Conservation (phyloP, 2,329 filamentous ascomycete genomes). For the Pseudocercospora eumusae region DNA sequence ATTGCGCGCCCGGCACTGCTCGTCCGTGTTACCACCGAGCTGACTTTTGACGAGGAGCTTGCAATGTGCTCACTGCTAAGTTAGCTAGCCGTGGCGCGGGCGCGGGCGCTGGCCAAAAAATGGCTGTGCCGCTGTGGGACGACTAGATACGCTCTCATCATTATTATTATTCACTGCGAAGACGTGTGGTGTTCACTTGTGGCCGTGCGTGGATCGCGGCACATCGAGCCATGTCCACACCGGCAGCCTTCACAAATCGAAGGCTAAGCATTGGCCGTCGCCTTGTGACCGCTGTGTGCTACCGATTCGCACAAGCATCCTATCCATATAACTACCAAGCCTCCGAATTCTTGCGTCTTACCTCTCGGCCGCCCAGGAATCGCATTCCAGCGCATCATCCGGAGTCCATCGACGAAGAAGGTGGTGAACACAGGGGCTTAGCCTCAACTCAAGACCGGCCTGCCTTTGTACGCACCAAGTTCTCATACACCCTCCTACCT, state of each 20-base stretch:
- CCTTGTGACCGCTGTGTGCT: neutral
- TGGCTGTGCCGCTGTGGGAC: too few relatives aligned
- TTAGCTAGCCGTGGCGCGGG: constrained; percentile 1
- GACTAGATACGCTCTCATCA: neutral
- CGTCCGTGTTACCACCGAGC: constrained; percentile 5
- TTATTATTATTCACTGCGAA: neutral
- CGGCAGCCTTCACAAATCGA: neutral
- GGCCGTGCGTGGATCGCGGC: neutral
- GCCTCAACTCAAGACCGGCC: neutral
- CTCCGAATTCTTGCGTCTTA: constrained; percentile 11
- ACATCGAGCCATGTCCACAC: neutral
- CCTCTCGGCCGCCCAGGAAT: constrained; percentile 14
- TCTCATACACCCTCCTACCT: constrained; percentile 10
- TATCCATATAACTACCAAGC: too few relatives aligned
- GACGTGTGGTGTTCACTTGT: neutral
- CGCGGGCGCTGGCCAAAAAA: too few relatives aligned
- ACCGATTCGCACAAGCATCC: constrained; percentile 6
- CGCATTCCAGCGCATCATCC: constrained; percentile 18
- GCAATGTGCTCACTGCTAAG: neutral
- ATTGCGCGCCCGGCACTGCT: neutral
- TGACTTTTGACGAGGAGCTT: neutral
- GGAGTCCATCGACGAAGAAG: constrained; percentile 6
- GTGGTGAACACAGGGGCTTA: neutral
- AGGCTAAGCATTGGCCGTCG: neutral
- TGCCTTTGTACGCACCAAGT: constrained; percentile 7